These are phyloP conservation scores for Arachis stenosperma DNA, from an alignment of 306 rosid species.

Conservation along the genomic window DNA sequence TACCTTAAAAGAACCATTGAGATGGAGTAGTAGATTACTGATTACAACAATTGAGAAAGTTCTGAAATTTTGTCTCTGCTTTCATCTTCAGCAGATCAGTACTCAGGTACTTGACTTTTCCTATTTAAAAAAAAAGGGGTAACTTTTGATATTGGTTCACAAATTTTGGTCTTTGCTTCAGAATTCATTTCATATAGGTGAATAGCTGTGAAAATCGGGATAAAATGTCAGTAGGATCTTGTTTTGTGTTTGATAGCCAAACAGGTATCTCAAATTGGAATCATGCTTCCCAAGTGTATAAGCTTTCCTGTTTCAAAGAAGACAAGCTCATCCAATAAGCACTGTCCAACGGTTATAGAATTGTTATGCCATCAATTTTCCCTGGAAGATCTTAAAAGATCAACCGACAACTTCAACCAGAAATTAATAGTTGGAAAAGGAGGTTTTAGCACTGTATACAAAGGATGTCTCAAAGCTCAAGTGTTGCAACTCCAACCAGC, in stretches of 20 bases:
- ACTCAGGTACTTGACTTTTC: background rate
- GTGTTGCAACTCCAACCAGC: background rate
- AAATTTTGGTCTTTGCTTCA: background rate
- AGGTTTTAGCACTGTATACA: background rate
- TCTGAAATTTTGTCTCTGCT: background rate
- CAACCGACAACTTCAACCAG: constrained; percentile 31
- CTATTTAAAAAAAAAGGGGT: no score
- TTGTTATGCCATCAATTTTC: constrained; percentile 36
- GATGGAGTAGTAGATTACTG: background rate
- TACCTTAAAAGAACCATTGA: background rate
- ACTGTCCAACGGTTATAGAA: constrained; percentile 18
- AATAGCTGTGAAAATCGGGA: background rate
- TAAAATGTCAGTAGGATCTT: background rate
- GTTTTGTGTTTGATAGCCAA: background rate
- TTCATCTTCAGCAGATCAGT: background rate
- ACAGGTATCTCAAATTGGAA: background rate
- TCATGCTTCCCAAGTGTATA: constrained; percentile 1
- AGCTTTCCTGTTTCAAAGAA: background rate
- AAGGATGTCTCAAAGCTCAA: constrained; percentile 19
- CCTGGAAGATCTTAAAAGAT: constrained; percentile 18
- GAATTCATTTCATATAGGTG: background rate
- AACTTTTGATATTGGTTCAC: no score
- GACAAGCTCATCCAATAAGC: background rate
- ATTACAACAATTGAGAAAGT: background rate
- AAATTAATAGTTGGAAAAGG: background rate